These are phyloP conservation scores for Arxiozyma slooffiae DNA, from an alignment of 1,139 yeast genomes.

Conservation along the genomic window DNA sequence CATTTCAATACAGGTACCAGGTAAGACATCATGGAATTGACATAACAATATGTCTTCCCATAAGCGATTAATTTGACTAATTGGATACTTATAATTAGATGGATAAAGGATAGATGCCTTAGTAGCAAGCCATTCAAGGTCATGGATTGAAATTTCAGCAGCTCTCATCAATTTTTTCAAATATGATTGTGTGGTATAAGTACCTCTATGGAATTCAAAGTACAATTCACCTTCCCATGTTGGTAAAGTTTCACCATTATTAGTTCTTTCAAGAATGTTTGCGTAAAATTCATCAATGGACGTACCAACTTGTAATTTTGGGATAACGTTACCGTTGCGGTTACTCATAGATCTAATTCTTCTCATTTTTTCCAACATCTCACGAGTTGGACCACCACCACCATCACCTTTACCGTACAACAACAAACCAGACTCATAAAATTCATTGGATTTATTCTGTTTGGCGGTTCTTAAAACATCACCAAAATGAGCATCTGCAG, in stretches of 20 bases:
- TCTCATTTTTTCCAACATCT: constrained; percentile 84
- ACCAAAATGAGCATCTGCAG: constrained; percentile 86
- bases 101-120: constrained; percentile 50
- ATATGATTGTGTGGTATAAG: constrained; percentile 87
- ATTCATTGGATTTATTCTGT: constrained; percentile 75
- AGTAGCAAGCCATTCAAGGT: constrained; percentile 69
- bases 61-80: constrained; percentile 49
- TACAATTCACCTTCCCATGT: constrained; percentile 92
- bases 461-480: constrained; percentile 72
- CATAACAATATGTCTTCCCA: constrained; percentile 89
- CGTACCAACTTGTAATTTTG: constrained; percentile 67
- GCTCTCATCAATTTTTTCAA: constrained; percentile 72
- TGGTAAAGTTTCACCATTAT: constrained; percentile 60
- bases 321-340: constrained; percentile 66
- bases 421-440: constrained; percentile 70
- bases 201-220: constrained; percentile 92
- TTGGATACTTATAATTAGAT: constrained; percentile 57
- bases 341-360: constrained; percentile 83
- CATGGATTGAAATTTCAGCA: constrained; percentile 73
- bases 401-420: constrained; percentile 94
- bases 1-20: constrained; percentile 92
- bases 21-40: constrained; percentile 94
- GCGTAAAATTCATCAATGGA: constrained; percentile 69
- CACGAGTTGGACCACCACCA: constrained; percentile 95
- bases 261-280: constrained; percentile 49